phyloP scores from a whole-genome alignment of 1,284 basidiomycete species.

The Rhodotorula sp. region DNA sequence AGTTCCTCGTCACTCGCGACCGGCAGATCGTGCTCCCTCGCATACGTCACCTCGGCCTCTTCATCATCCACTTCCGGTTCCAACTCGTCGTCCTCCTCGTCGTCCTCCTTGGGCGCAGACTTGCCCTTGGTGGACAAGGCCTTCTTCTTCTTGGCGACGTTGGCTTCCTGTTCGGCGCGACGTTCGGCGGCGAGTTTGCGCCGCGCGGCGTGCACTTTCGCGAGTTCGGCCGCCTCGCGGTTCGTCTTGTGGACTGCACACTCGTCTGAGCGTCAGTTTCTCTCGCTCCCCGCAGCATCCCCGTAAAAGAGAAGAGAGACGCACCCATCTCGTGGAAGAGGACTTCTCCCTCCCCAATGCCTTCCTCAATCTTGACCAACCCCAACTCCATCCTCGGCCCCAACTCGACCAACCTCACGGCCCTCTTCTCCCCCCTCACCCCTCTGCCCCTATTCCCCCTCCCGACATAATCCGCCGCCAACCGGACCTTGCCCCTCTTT shows the following conservation, averaged over 20 bases:
- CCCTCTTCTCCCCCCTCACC: slow-evolving; percentile 76
- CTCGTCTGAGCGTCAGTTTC: background rate
- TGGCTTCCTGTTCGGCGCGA: slow-evolving; percentile 80
- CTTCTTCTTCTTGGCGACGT: slow-evolving; percentile 79
- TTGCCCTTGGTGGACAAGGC: slow-evolving; percentile 53
- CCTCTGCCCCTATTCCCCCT: slow-evolving; percentile 69
- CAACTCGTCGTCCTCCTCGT: slow-evolving; percentile 50
- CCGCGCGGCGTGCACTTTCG: slow-evolving; percentile 71
- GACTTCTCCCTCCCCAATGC: slow-evolving; percentile 59
- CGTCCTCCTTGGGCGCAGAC: slow-evolving; percentile 49
- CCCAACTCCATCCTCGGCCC: slow-evolving; percentile 92
- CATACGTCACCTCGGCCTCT: slow-evolving; percentile 14
- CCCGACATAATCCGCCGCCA: slow-evolving; percentile 91
- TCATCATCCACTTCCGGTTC: slow-evolving; percentile 62
- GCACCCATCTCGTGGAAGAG: slow-evolving; percentile 71
- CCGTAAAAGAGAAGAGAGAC: background rate
- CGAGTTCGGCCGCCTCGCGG: slow-evolving; percentile 63
- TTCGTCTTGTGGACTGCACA: slow-evolving; percentile 41
- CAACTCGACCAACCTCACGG: slow-evolving; percentile 88
- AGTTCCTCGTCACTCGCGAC: slow-evolving; percentile 47
- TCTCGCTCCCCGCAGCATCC: no score
- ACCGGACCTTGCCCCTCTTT: slow-evolving; percentile 59
- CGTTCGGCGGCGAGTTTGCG: slow-evolving; percentile 71
- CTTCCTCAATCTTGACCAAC: slow-evolving; percentile 87
- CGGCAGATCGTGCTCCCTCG: slow-evolving; percentile 18